phyloP scores from a whole-genome alignment of 306 rosid genomes.

The Cercis canadensis region DNA sequence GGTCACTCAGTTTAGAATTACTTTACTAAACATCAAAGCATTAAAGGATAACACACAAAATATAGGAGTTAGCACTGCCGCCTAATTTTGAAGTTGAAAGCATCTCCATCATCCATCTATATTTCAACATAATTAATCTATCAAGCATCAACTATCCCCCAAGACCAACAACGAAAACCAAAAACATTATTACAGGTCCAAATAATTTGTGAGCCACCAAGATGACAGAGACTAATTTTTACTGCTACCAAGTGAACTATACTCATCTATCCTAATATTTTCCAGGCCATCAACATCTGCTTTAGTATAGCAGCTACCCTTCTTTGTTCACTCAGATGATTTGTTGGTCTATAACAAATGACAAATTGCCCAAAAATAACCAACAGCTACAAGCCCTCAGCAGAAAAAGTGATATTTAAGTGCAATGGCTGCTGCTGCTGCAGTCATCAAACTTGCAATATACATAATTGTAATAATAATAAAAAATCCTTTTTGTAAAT shows the following conservation, averaged over 20 bases:
- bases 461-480: not conserved
- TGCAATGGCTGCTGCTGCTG: not conserved
- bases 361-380: not conserved
- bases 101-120: not conserved
- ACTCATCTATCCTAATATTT: too few species aligned
- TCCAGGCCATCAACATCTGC: too few species aligned
- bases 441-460: not conserved
- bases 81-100: slow-evolving; percentile 1
- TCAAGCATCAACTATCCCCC: too few species aligned
- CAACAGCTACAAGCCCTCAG: not conserved
- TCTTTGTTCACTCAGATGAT: not conserved
- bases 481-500: not conserved
- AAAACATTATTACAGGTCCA: too few species aligned
- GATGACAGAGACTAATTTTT: too few species aligned
- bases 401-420: too few species aligned
- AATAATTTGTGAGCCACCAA: too few species aligned
- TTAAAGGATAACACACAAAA: not conserved
- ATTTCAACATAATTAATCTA: too few species aligned
- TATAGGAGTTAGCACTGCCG: slow-evolving; percentile 9
- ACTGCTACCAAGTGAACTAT: too few species aligned
- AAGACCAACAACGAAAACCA: too few species aligned
- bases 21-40: not conserved
- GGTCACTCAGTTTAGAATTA: not conserved
- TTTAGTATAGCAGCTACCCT: not conserved
- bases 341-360: not conserved